Conservation (phyloP, 106 monocot species). For the Dioscorea alata region DNA sequence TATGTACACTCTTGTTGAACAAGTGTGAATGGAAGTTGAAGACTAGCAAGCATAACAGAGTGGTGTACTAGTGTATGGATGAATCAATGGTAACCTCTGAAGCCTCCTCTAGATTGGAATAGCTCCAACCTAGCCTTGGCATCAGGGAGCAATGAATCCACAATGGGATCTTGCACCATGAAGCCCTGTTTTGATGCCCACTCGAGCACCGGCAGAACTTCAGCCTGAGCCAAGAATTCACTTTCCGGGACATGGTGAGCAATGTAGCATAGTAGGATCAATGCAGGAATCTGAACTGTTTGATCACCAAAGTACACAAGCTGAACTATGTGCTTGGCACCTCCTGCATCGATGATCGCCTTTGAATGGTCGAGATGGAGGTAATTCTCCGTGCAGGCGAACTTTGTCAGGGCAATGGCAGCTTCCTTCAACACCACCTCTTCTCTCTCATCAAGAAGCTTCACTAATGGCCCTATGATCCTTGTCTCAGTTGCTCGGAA, state of each 20-base stretch:
- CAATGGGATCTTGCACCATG: constrained; percentile 38
- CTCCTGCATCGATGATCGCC: constrained; percentile 72
- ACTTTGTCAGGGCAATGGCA: constrained; percentile 61
- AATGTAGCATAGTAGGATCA: constrained; percentile 67
- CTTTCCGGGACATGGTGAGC: constrained; percentile 70
- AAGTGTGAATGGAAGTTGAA: constrained; percentile 13
- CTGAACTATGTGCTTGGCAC: constrained; percentile 71
- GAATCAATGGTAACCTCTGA: constrained; percentile 54
- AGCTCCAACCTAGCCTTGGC: constrained; percentile 80
- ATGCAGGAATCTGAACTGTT: constrained; percentile 44
- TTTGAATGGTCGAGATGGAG: constrained; percentile 68
- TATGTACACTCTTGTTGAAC: constrained; percentile 25
- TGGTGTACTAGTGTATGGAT: not conserved
- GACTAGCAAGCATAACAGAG: not conserved
- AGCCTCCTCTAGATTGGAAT: constrained; percentile 73
- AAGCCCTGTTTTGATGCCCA: constrained; percentile 66
- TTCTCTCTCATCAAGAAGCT: constrained; percentile 74
- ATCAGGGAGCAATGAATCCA: constrained; percentile 53
- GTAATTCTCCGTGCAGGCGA: constrained; percentile 81
- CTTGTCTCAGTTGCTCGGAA: constrained; percentile 88
- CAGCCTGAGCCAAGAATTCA: constrained; percentile 64
- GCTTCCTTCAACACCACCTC: constrained; percentile 45
- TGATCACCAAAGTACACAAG: constrained; percentile 79
- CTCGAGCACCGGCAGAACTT: constrained; percentile 62
- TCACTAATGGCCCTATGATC: constrained; percentile 77